These are phyloP conservation scores for Dittrichia graveolens DNA, from an alignment of 129 eudicot species.

Conservation along the genomic window DNA sequence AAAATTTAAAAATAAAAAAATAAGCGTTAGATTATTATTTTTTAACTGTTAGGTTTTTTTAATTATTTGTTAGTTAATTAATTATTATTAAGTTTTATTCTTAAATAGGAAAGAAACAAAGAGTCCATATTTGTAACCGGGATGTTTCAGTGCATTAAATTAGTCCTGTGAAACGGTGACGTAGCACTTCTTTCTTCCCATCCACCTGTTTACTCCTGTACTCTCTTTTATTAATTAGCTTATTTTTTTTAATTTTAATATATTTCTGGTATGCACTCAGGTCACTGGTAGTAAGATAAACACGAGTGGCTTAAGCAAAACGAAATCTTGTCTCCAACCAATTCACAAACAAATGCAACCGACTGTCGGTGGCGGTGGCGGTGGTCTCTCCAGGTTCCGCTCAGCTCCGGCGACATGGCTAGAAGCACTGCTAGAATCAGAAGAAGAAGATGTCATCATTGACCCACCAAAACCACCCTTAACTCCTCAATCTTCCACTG, in stretches of 20 bases:
- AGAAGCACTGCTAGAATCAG: conserved; percentile 79
- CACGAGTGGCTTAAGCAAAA: conserved; percentile 22
- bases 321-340: conserved; percentile 18
- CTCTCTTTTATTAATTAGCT: not conserved
- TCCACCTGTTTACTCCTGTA: conserved; percentile 28
- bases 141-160: conserved; percentile 28
- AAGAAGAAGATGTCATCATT: conserved; percentile 65
- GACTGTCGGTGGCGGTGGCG: conserved; percentile 38
- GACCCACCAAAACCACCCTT: conserved; percentile 41
- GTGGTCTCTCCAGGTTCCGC: conserved; percentile 71
- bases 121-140: not conserved
- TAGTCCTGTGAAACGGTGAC: conserved; percentile 29
- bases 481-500: conserved; percentile 17
- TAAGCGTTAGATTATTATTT: too few relatives aligned
- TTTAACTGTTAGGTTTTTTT: too few relatives aligned
- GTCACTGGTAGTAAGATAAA: not conserved
- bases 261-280: not conserved
- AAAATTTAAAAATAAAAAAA: too few relatives aligned
- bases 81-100: too few relatives aligned
- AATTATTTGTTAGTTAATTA: too few relatives aligned
- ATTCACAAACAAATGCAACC: conserved; percentile 50
- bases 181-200: conserved; percentile 26
- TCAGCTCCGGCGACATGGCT: conserved; percentile 99
- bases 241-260: not conserved
- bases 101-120: too few relatives aligned